Percentiles rank a stretch among this genome's conserved stretches.
These are phyloP conservation scores for Lomentospora prolificans DNA, from an alignment of 2,329 filamentous ascomycete species.

Conservation along the genomic window DNA sequence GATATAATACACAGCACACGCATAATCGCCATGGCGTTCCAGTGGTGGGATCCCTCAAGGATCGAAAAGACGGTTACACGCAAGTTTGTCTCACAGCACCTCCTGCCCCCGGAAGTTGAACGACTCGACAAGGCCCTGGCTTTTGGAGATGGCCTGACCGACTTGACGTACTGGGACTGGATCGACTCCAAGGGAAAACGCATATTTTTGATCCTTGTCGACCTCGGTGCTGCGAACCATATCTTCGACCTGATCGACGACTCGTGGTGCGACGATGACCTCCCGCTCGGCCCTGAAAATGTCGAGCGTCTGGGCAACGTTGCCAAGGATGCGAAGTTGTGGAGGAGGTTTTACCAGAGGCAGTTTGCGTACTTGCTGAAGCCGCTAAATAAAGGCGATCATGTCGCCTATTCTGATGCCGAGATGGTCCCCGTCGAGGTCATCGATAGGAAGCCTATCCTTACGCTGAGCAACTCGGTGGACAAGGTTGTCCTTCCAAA, in stretches of 20 bases:
- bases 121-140: constrained; percentile 52
- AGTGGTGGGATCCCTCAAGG: constrained; percentile 64
- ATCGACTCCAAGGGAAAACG: constrained; percentile 59
- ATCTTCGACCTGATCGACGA: constrained; percentile 69
- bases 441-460: constrained; percentile 44
- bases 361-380: constrained; percentile 64
- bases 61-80: constrained; percentile 62
- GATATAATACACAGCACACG: background rate
- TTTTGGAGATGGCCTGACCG: constrained; percentile 57
- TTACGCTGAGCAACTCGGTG: constrained; percentile 28
- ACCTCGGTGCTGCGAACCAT: constrained; percentile 60
- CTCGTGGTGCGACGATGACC: constrained; percentile 67
- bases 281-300: constrained; percentile 58
- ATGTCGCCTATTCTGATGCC: constrained; percentile 53
- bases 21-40: constrained; percentile 17
- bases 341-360: constrained; percentile 57
- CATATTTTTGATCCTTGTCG: constrained; percentile 61
- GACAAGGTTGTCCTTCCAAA: constrained; percentile 56
- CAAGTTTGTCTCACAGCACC: constrained; percentile 54
- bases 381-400: constrained; percentile 48
- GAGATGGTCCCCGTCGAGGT: constrained; percentile 63
- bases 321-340: constrained; percentile 50
- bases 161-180: constrained; percentile 72
- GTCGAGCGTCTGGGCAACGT: constrained; percentile 54
- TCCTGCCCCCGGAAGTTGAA: constrained; percentile 52